Base-by-base conservation (phyloP, 257 asterid species). In the Thymus quinquecostatus region DNA sequence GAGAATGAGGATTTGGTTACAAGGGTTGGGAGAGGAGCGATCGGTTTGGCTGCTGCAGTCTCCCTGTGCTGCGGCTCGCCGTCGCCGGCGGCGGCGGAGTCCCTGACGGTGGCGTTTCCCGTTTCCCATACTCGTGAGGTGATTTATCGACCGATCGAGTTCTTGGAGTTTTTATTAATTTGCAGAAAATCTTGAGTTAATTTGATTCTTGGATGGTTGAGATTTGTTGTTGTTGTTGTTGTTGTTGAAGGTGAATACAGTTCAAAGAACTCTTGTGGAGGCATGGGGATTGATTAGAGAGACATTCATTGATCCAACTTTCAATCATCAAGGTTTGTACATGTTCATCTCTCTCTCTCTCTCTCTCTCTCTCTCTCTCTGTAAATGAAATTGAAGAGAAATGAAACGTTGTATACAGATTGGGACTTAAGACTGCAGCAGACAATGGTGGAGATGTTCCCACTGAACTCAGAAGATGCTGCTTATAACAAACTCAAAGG, bases 241-340 rank as follows among this genome's bases (percentile, higher is more conserved):
- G 68, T 32, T 73, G 73, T 72, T 28, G 56, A 73, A 92, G 98
- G 95, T 93, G 68, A 93, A 93, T 74, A 83, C 87, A 60, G 97
- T 89, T 7, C 98, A 93, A 76, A 89, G 96, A 82, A 93, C 98
- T 13, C 95, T 93, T 60, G 89, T 91, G 76, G 98, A 93, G 79
- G 91, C 97, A 71, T 93, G 98, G 98, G 94, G 98, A 30, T 84
- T 91, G 84, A 89, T 93, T 64, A 82, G 98, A 79, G 98, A 93
- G 87, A 86, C 97, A 10, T 93, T 91, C 69, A 76, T 91, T 0
- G 98, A 93, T 84, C 98, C 98, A n/a, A 93, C 96, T 76, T 93
- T 93, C 85, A 91, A 93, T 81, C 98, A 93, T 84, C 97, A 93
- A 78, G 98, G 98, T 90, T 64, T 28, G 11, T 28, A 57, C 12